Conservation (phyloP, 768 basidiomycete genomes). For the Suillus hirtellus region DNA sequence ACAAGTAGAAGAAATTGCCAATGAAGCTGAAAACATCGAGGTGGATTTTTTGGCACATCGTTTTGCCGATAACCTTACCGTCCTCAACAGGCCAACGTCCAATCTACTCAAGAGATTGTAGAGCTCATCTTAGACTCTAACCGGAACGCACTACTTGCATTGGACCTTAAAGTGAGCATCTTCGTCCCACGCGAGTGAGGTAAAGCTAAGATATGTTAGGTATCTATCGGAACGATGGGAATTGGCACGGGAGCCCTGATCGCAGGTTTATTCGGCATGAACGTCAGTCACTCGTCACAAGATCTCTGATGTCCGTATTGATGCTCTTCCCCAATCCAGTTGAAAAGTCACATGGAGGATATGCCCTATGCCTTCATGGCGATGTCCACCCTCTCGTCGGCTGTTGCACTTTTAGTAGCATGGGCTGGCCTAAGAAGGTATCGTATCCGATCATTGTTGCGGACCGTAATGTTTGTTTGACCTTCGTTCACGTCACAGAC, state of each 20-base stretch:
- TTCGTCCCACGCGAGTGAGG: conserved; percentile 1
- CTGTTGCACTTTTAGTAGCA: conserved; percentile 62
- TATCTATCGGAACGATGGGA: conserved; percentile 94
- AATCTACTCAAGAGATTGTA: conserved; percentile 97
- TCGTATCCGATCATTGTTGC: conserved; percentile 16
- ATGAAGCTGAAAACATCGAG: conserved; percentile 86
- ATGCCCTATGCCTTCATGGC: conserved; percentile 73
- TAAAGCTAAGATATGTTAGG: conserved; percentile 38
- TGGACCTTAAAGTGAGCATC: conserved; percentile 76
- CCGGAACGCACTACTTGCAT: conserved; percentile 86
- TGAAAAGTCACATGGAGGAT: conserved; percentile 72
- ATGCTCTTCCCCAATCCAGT: conserved; percentile 40
- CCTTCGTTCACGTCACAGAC: conserved; percentile 26
- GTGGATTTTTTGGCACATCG: conserved; percentile 38
- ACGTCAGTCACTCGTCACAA: conserved; percentile 53
- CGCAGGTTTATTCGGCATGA: conserved; percentile 96
- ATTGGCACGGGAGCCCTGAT: conserved; percentile 87
- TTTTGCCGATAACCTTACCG: conserved; percentile 5
- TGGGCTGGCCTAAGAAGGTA: conserved; percentile 66
- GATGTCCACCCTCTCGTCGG: conserved; percentile 60
- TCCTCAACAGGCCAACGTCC: conserved; percentile 73
- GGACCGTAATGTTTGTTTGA: conserved; percentile 14
- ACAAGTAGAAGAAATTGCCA: conserved; percentile 96
- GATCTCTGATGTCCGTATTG: conserved; percentile 1
- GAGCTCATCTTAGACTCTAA: conserved; percentile 96